A percentile compares a stretch with the other conserved stretches of the same genome.
Evolutionary conservation across 345 rosid species (phyloP).

Genomic region (Acer negundo): DNA sequence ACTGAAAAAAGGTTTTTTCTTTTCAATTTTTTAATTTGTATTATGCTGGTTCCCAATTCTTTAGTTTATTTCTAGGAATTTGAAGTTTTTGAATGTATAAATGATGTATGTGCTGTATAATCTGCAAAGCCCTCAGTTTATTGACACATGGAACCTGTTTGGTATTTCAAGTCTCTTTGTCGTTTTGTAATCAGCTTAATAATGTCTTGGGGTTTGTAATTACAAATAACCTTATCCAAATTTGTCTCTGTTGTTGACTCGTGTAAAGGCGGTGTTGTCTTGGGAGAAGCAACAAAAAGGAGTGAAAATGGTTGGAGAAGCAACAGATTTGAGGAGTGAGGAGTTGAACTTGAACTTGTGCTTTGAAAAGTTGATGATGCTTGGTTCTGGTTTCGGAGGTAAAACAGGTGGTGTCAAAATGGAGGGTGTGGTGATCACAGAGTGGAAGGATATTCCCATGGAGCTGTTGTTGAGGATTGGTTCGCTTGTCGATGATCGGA

Average conservation of each 20-base stretch:
- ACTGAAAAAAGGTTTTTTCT: neutral
- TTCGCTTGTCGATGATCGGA: slow-evolving; percentile 79
- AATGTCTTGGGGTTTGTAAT: slow-evolving; percentile 3
- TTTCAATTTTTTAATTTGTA: neutral
- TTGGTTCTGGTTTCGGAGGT: slow-evolving; percentile 15
- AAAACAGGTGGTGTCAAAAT: slow-evolving; percentile 30
- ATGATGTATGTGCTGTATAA: neutral
- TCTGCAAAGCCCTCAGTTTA: slow-evolving; percentile 13
- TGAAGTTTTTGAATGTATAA: neutral
- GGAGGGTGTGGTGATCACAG: slow-evolving; percentile 54
- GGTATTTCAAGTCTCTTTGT: neutral
- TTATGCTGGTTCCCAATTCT: neutral
- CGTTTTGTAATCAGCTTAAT: neutral
- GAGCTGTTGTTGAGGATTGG: slow-evolving; percentile 75
- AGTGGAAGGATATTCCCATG: slow-evolving; percentile 92
- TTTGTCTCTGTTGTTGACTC: slow-evolving; percentile 21
- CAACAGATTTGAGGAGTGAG: slow-evolving; percentile 36
- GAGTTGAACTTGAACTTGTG: slow-evolving; percentile 62
- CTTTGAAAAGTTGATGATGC: slow-evolving; percentile 67
- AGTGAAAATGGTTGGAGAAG: slow-evolving; percentile 38
- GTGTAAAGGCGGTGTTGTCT: slow-evolving; percentile 26
- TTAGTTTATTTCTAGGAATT: too few relatives aligned
- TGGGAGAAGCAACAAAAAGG: neutral
- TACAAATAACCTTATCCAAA: neutral
- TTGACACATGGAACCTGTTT: slow-evolving; percentile 9